These are phyloP conservation scores for Carpinus viminea DNA, from an alignment of 306 rosid genomes.

Conservation along the genomic window DNA sequence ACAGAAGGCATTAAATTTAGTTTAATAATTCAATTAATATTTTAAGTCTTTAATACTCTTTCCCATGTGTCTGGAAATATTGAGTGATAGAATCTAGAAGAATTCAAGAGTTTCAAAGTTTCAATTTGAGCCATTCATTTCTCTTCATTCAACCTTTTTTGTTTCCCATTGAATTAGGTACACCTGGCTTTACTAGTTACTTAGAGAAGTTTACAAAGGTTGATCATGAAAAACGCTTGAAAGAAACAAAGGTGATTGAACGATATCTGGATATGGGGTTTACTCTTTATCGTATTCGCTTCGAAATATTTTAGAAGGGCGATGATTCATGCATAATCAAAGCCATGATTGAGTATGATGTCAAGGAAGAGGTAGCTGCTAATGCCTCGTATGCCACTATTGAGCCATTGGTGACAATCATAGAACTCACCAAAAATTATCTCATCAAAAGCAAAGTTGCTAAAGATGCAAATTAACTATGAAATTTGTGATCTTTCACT, in stretches of 20 bases:
- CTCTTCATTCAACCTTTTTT: neutral
- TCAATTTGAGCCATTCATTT: neutral
- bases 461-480: neutral
- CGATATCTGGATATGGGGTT: conserved; percentile 36
- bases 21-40: too few species aligned
- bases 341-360: conserved; percentile 30
- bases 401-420: conserved; percentile 22
- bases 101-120: neutral
- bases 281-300: conserved; percentile 21
- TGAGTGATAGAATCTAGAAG: too few species aligned
- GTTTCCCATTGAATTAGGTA: neutral
- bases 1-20: too few species aligned
- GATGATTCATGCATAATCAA: conserved; percentile 25
- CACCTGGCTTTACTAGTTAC: neutral
- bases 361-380: conserved; percentile 42
- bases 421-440: conserved; percentile 13
- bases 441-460: conserved; percentile 4
- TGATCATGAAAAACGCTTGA: conserved; percentile 30
- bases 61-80: too few species aligned
- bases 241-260: conserved; percentile 35
- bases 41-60: too few species aligned
- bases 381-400: conserved; percentile 28
- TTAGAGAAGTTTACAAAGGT: conserved; percentile 35
- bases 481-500: neutral
- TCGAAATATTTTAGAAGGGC: conserved; percentile 27